A percentile compares a stretch with the other conserved stretches of the same genome.
Evolutionary conservation across 352 stramenopile genomes (phyloP).

Genomic region (Globisporangium spiculum): DNA sequence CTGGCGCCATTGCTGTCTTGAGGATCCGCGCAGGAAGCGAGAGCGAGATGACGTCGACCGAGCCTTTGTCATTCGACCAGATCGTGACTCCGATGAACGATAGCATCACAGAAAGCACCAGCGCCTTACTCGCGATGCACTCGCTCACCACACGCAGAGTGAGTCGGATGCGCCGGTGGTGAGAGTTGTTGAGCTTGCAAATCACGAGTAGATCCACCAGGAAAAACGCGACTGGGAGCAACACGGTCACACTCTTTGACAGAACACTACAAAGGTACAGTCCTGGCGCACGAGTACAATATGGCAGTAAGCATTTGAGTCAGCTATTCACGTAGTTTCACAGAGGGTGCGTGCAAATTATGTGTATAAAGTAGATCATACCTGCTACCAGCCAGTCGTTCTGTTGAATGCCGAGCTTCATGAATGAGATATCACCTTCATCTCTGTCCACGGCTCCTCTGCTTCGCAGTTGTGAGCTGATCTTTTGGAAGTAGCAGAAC

Average conservation of each 20-base stretch:
- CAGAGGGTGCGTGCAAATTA: too few species aligned
- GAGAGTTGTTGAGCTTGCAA: background rate
- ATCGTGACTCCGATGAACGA: slow-evolving; percentile 39
- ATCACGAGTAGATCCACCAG: slow-evolving; percentile 1
- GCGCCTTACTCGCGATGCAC: slow-evolving; percentile 28
- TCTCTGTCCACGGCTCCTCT: background rate
- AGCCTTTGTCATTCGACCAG: slow-evolving; percentile 37
- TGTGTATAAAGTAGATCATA: background rate
- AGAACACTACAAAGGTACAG: slow-evolving; percentile 15
- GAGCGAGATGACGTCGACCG: slow-evolving; percentile 43
- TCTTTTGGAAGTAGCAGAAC: slow-evolving; percentile 22
- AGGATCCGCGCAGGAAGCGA: slow-evolving; percentile 35
- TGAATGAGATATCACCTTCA: background rate
- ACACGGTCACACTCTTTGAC: slow-evolving; percentile 11
- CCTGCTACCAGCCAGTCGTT: slow-evolving; percentile 7
- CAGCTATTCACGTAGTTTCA: too few species aligned
- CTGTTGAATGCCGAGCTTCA: background rate
- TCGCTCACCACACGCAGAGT: background rate
- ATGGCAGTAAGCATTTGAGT: too few species aligned
- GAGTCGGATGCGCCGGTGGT: background rate
- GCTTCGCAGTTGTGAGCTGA: background rate
- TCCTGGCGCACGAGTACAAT: background rate
- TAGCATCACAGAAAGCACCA: slow-evolving; percentile 20
- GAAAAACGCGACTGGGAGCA: slow-evolving; percentile 8
- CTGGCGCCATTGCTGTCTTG: slow-evolving; percentile 39